phyloP scores from a whole-genome alignment of 768 basidiomycete species.

The Stropharia rugosoannulata region DNA sequence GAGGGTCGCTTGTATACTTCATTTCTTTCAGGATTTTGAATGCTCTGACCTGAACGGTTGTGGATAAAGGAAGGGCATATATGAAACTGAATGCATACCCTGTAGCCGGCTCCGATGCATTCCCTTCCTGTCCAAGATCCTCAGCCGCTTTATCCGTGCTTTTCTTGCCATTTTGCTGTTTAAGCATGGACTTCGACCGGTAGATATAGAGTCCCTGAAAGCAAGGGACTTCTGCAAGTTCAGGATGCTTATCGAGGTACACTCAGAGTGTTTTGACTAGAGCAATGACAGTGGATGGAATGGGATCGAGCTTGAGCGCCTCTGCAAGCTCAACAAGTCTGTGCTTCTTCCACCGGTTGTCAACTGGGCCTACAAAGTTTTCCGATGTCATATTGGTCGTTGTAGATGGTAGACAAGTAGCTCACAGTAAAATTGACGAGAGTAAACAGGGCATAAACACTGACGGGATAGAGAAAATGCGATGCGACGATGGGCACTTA shows the following conservation, averaged over 20 bases:
- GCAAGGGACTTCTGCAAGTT: not conserved
- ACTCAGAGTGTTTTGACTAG: not conserved
- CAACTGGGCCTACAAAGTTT: not conserved
- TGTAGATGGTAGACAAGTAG: not conserved
- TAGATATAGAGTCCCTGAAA: not conserved
- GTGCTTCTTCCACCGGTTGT: not conserved
- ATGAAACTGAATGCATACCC: too few relatives aligned
- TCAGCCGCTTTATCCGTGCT: not conserved
- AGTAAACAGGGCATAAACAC: not conserved
- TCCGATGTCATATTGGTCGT: not conserved
- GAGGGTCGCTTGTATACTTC: too few relatives aligned
- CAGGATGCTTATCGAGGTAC: not conserved
- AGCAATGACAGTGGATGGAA: not conserved
- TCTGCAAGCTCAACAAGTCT: not conserved
- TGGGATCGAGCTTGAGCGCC: not conserved
- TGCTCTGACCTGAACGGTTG: too few relatives aligned
- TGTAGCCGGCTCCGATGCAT: too few relatives aligned
- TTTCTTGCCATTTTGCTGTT: not conserved
- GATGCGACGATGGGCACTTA: not conserved
- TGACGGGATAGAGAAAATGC: not conserved
- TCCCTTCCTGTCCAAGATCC: too few relatives aligned
- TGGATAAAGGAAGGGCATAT: too few relatives aligned
- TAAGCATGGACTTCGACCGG: not conserved
- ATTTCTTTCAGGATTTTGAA: too few relatives aligned
- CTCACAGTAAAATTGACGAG: not conserved